These are phyloP conservation scores for Microbotryum saponariae DNA, from an alignment of 1,284 basidiomycete genomes.

Conservation along the genomic window DNA sequence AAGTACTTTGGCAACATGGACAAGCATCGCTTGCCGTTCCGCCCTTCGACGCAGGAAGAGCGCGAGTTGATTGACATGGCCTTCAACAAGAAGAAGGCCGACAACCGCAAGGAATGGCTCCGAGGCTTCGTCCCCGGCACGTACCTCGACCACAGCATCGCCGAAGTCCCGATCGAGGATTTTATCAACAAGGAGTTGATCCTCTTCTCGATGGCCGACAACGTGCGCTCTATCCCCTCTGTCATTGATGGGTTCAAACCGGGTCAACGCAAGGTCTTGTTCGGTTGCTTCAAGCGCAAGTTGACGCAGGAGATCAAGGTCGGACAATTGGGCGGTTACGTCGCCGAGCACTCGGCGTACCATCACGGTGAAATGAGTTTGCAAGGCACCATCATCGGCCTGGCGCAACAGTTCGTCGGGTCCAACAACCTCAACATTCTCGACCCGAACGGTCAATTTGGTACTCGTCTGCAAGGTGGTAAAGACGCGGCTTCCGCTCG, in stretches of 20 bases:
- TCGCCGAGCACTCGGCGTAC: constrained; percentile 88
- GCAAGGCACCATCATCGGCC: constrained; percentile 79
- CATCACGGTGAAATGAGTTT: constrained; percentile 92
- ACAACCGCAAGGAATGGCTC: constrained; percentile 98
- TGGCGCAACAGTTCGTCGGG: constrained; percentile 92
- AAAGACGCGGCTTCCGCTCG: constrained; percentile 94
- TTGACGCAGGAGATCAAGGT: constrained; percentile 92
- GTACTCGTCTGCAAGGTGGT: constrained; percentile 75
- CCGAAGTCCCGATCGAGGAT: constrained; percentile 79
- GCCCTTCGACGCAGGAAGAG: constrained; percentile 71
- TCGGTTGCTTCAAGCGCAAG: constrained; percentile 91
- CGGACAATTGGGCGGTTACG: constrained; percentile 88
- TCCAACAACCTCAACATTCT: constrained; percentile 94
- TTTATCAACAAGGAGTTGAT: constrained; percentile 99
- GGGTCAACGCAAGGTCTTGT: constrained; percentile 96
- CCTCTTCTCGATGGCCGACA: constrained; percentile 98
- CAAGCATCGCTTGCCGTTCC: constrained; percentile 91
- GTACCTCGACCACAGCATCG: constrained; percentile 80
- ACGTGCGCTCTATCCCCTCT: constrained; percentile 89
- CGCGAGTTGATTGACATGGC: constrained; percentile 89
- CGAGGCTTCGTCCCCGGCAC: constrained; percentile 93
- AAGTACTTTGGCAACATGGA: constrained; percentile 89
- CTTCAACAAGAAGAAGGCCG: constrained; percentile 99
- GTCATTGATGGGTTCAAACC: constrained; percentile 94
- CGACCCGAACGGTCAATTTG: constrained; percentile 88